Base-by-base conservation (phyloP, 257 asterid genomes). In the Plantago elongata region DNA sequence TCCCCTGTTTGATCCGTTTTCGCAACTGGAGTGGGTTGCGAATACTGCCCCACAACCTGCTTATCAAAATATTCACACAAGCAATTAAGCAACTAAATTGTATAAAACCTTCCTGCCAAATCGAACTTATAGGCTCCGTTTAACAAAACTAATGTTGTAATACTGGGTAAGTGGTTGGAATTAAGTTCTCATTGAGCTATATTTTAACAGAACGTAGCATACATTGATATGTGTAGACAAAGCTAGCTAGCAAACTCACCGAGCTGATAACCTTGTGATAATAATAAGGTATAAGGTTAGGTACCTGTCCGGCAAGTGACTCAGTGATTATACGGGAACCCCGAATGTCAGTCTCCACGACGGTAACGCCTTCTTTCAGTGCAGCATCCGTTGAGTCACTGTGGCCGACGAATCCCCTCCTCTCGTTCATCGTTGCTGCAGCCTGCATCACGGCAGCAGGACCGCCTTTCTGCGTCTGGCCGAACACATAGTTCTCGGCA, bases 401-500 rank as follows among this genome's bases (percentile, higher is more conserved):
- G 47, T 81, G 90, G 59, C 72, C 62, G 5, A 85, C 88, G 37
- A 78, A 59, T 11, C 93, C 93, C 5, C 81, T 79, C 58, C 71
- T 73, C 50, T 79, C 86, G 22, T 88, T 85, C 2, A 44, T 30
- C 40, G 77, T 48, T 57, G 95, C 88, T 2, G 90, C 90, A 5
- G 90, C 64, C 64, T 75, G 86, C 96, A 83, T 79, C 60, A 70
- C 57, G 27, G 85, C 85, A 4, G 90, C 95, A 3, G 90, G 62
- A 14, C 93, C 88, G 17, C 85, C 82, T 37, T 74, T 78, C 65
- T 69, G 84, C 2, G 74, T 78, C 38, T 81, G 77, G 0, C 94
- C 96, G 0, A 85, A 52, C 5, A 81, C 70, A 1, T 72, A 34
- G 47, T 81, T 56, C 34, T 88, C 89, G 0, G 89, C 95, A 0